Conservation (phyloP, 2,329 filamentous ascomycete genomes). For the Neopestalotiopsis sp. region DNA sequence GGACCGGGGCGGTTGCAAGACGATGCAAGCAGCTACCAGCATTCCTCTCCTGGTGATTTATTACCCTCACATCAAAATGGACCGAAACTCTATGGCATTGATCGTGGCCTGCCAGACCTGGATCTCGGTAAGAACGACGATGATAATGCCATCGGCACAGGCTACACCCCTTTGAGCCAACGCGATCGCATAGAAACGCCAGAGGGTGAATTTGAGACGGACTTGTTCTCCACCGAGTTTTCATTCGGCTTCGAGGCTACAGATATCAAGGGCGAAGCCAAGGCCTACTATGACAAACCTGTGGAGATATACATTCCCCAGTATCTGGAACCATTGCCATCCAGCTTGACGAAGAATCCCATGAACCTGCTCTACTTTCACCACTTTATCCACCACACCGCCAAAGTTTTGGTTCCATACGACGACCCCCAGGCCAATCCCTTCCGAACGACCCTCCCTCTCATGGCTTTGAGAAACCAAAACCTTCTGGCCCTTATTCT, state of each 20-base stretch:
- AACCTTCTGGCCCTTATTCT: slow-evolving; percentile 79
- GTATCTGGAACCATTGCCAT: slow-evolving; percentile 52
- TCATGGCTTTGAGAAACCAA: slow-evolving; percentile 70
- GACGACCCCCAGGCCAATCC: slow-evolving; percentile 59
- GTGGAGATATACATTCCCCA: slow-evolving; percentile 64
- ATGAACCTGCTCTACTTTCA: slow-evolving; percentile 77
- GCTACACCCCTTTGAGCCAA: slow-evolving; percentile 35
- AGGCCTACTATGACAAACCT: slow-evolving; percentile 73
- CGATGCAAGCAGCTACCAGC: slow-evolving; percentile 27
- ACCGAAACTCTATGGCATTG: slow-evolving; percentile 68
- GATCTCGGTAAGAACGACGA: slow-evolving; percentile 78
- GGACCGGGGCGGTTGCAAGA: slow-evolving; percentile 37
- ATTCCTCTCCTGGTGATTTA: slow-evolving; percentile 29
- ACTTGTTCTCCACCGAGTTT: slow-evolving; percentile 45
- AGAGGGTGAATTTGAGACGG: slow-evolving; percentile 39
- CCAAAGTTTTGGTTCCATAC: slow-evolving; percentile 59
- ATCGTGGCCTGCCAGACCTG: slow-evolving; percentile 71
- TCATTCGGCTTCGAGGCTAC: slow-evolving; percentile 52
- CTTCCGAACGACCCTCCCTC: slow-evolving; percentile 53
- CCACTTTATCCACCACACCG: slow-evolving; percentile 80
- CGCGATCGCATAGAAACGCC: slow-evolving; percentile 31
- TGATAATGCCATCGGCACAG: slow-evolving; percentile 61
- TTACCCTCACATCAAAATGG: slow-evolving; percentile 34
- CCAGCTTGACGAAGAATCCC: slow-evolving; percentile 67
- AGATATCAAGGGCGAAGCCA: slow-evolving; percentile 59